Percentiles rank a stretch among this genome's conserved stretches.
phyloP scores from a whole-genome alignment of 202 grass and related monocot genomes.

The Digitaria exilis region DNA sequence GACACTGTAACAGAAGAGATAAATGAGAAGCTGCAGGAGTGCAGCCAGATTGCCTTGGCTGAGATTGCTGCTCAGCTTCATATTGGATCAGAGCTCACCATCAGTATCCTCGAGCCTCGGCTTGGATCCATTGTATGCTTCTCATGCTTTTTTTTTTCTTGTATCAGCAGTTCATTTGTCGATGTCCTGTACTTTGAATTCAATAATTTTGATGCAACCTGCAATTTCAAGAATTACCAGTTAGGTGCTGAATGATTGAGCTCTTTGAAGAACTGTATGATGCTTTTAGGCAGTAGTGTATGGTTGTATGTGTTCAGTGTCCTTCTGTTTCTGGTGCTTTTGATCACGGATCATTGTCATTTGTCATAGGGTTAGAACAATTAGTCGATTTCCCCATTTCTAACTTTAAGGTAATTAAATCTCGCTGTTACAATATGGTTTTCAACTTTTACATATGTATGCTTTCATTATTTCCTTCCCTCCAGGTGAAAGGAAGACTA shows the following conservation, averaged over 20 bases:
- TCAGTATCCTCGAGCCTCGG: conserved; percentile 79
- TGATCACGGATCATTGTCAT: not conserved
- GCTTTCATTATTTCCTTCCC: conserved; percentile 12
- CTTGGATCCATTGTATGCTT: conserved; percentile 77
- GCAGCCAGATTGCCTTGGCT: conserved; percentile 88
- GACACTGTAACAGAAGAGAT: conserved; percentile 90
- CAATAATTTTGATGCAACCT: not conserved
- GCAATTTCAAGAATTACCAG: conserved; percentile 7
- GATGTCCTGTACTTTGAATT: not conserved
- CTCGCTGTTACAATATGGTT: not conserved
- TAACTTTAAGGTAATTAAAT: not conserved
- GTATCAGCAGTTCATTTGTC: not conserved
- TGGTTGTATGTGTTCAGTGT: not conserved
- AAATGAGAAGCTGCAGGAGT: conserved; percentile 91
- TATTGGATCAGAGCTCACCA: conserved; percentile 81
- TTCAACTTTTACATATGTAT: not conserved
- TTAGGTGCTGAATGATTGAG: conserved; percentile 1
- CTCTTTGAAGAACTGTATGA: not conserved
- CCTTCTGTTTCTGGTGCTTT: not conserved
- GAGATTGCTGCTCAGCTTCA: conserved; percentile 90
- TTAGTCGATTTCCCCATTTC: not conserved
- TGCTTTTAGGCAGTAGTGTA: not conserved
- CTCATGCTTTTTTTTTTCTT: not conserved
- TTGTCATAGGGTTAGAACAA: not conserved
- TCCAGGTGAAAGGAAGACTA: conserved; percentile 91